A percentile compares a stretch with the other conserved stretches of the same genome.
phyloP scores from a whole-genome alignment of 768 basidiomycete genomes.

The Lentinula lateritia region DNA sequence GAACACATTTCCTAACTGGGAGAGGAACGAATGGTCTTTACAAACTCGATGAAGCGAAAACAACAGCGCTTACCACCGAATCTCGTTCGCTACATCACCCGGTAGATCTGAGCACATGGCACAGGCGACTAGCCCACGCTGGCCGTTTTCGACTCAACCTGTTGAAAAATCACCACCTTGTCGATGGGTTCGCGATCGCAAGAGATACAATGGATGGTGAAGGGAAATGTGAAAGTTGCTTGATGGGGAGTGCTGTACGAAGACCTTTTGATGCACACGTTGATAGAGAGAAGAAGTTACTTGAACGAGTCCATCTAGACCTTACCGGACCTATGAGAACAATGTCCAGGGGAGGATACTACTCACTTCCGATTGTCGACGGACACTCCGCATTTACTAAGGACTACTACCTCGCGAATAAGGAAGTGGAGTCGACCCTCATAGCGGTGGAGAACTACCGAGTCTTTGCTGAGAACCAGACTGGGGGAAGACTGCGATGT shows the following conservation, averaged over 20 bases:
- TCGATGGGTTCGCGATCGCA: not conserved
- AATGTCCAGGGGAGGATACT: no score
- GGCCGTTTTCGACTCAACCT: not conserved
- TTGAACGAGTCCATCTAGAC: not conserved
- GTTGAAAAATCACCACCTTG: not conserved
- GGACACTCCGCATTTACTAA: no score
- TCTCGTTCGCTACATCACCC: slow-evolving; percentile 14
- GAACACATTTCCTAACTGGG: not conserved
- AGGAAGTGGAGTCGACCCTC: no score
- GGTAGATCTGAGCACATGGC: slow-evolving; percentile 18
- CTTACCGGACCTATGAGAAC: not conserved
- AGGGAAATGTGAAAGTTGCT: not conserved
- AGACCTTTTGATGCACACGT: not conserved
- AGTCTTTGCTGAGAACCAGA: no score
- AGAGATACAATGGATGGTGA: no score
- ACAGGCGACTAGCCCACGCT: slow-evolving; percentile 16
- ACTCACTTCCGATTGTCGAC: no score
- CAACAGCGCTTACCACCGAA: not conserved
- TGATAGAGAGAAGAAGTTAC: not conserved
- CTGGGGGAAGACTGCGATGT: no score
- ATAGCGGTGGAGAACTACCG: no score
- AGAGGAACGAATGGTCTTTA: not conserved
- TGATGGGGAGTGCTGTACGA: not conserved
- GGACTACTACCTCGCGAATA: no score
- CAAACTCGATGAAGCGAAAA: not conserved